Evolutionary conservation across 768 basidiomycete species (phyloP), one percentile per base, ranked within the genome.

Genomic region (Lenzites betulinus): DNA sequence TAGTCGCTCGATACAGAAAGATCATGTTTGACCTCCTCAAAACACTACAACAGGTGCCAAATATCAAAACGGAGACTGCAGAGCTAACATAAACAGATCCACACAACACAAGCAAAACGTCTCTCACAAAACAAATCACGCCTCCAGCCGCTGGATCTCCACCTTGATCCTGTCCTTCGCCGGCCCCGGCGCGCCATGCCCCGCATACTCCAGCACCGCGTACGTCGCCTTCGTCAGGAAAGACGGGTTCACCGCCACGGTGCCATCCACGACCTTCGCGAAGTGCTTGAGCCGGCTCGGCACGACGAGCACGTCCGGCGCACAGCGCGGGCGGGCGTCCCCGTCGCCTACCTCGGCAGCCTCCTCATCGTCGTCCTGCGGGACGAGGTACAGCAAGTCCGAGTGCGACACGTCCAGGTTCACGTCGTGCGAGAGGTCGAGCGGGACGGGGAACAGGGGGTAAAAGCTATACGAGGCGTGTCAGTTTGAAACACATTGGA

Each of bases 221-320:
- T 84, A 90, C 25, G 76, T 78, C 23, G 81, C 79, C 69, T 89
- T 90, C 18, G 77, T 77, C 58, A 95, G 74, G 66, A 83, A 87
- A 0, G 92, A 91, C 0, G 97, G 95, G 70, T 99, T 99, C 64
- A 98, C 74, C n/a, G 89, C 82, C 3, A 82, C 77, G 2, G 90
- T 91, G 11, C 81, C 80, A 68, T 94, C 88, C 35, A 97, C 86
- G 51, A 82, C 78, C 83, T 94, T 96, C 18, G 85, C 80, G 70
- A 98, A 98, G 20, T 95, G 89, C 73, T 92, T 95, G 53, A 98
- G 78, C 51, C 87, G 82, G 72, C 94, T 95, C 0, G 97, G 94
- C 1, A 95, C 69, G 47, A 99, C 83, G 43, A 98, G 77, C 4
- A 98, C 83, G 69, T 96, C 91, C 1, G 94, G 95, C 0, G 85